A percentile compares a stretch with the other conserved stretches of the same genome.
Evolutionary conservation across 2,329 filamentous ascomycete genomes (phyloP).

Genomic region (Magnaporthales sp.): DNA sequence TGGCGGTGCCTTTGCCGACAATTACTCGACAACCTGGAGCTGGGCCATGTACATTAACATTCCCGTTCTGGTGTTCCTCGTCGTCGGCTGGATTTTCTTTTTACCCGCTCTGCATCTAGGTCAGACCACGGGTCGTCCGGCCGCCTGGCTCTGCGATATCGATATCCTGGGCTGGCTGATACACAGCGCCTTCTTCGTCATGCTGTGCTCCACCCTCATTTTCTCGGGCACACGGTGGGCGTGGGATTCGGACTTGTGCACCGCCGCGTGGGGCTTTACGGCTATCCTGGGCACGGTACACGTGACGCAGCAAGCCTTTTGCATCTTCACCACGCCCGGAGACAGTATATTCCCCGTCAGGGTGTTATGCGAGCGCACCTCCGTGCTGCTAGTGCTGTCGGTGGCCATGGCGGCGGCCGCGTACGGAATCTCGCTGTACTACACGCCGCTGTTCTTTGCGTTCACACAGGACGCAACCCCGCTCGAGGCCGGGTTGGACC

Average conservation of each 20-base stretch:
- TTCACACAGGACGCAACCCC: slow-evolving; percentile 35
- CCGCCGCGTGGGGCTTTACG: slow-evolving; percentile 38
- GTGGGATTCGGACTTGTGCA: slow-evolving; percentile 35
- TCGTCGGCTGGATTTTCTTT: slow-evolving; percentile 33
- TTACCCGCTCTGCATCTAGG: slow-evolving; percentile 21
- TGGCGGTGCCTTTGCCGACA: not conserved
- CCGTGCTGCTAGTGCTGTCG: not conserved
- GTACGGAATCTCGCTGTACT: not conserved
- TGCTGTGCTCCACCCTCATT: slow-evolving; percentile 35
- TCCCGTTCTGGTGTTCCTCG: slow-evolving; percentile 26
- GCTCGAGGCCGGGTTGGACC: slow-evolving; percentile 28
- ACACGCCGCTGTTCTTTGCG: slow-evolving; percentile 16
- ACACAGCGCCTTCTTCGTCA: slow-evolving; percentile 22
- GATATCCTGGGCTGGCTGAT: slow-evolving; percentile 22
- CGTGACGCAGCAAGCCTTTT: slow-evolving; percentile 34
- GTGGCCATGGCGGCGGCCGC: not conserved
- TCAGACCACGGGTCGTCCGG: not conserved
- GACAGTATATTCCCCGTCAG: slow-evolving; percentile 33
- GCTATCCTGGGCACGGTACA: slow-evolving; percentile 34
- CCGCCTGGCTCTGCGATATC: slow-evolving; percentile 12
- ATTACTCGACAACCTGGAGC: not conserved
- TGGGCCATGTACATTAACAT: slow-evolving; percentile 44
- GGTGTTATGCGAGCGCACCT: not conserved
- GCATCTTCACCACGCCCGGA: slow-evolving; percentile 31
- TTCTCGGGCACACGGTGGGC: slow-evolving; percentile 40